Conservation (phyloP, 257 asterid genomes). For the Fraxinus anomala region DNA sequence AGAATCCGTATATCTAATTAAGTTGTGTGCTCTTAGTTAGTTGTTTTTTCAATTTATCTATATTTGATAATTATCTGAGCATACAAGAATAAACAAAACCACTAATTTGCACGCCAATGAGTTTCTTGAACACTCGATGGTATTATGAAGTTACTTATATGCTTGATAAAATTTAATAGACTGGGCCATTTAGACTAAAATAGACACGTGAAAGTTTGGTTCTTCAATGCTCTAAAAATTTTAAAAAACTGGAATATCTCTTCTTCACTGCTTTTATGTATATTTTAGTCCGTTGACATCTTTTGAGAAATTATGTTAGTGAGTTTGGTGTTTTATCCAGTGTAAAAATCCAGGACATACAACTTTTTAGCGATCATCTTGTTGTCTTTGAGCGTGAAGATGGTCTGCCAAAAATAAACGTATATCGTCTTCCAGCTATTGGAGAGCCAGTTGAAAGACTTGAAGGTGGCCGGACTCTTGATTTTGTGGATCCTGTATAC, state of each 20-base stretch:
- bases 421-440: constrained; percentile 66
- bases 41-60: constrained; percentile 2
- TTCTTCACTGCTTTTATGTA: constrained; percentile 3
- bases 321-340: constrained; percentile 49
- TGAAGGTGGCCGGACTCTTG: constrained; percentile 67
- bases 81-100: constrained; percentile 1
- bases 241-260: constrained; percentile 11
- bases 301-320: constrained; percentile 28
- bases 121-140: background rate
- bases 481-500: constrained; percentile 74
- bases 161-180: constrained; percentile 6
- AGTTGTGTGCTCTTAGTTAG: constrained; percentile 3
- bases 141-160: constrained; percentile 17
- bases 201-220: constrained; percentile 23
- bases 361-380: constrained; percentile 70
- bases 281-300: constrained; percentile 12
- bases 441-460: constrained; percentile 73
- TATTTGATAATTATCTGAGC: constrained; percentile 2
- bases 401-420: constrained; percentile 71
- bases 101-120: constrained; percentile 1
- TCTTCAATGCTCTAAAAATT: constrained; percentile 6
- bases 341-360: constrained; percentile 77
- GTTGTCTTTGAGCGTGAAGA: constrained; percentile 82
- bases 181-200: constrained; percentile 14
- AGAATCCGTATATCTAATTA: constrained; percentile 1